These are phyloP conservation scores for Limnomonas spitsbergensis DNA, from an alignment of 139 green algal genomes.

Conservation along the genomic window DNA sequence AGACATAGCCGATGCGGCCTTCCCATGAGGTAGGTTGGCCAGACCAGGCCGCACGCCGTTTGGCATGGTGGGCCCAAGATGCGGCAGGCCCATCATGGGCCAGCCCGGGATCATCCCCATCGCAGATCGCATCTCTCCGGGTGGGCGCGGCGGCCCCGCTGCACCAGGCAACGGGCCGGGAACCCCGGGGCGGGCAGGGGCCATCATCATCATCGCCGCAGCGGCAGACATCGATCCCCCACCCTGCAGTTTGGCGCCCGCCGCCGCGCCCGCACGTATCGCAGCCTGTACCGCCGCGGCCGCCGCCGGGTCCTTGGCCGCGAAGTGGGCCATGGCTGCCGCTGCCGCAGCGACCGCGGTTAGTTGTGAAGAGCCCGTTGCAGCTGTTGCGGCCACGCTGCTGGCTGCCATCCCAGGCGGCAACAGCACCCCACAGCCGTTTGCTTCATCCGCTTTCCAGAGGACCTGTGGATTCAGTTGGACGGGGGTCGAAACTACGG, in stretches of 20 bases:
- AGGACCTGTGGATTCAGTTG: no score
- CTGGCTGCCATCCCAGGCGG: no score
- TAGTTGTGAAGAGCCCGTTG: background rate
- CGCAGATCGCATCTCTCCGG: no score
- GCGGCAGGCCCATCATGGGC: no score
- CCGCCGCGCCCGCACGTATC: background rate
- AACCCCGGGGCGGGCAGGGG: background rate
- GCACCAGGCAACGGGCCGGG: background rate
- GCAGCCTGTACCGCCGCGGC: conserved; percentile 11
- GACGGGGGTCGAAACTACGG: no score
- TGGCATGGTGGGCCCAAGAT: no score
- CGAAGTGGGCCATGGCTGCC: conserved; percentile 16
- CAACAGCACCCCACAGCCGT: no score
- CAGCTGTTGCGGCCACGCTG: background rate
- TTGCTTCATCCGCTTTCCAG: conserved; percentile 62
- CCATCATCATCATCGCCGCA: background rate
- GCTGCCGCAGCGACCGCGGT: background rate
- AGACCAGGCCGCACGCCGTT: no score
- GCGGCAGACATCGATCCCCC: background rate
- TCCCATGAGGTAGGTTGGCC: no score
- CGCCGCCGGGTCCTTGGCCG: conserved; percentile 6
- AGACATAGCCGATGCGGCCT: no score
- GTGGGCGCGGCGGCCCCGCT: no score
- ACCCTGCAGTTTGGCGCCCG: background rate
- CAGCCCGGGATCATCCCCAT: no score